Evolutionary conservation across 1,284 basidiomycete genomes (phyloP).

Genomic region (Pseudozyma hubeiensis): DNA sequence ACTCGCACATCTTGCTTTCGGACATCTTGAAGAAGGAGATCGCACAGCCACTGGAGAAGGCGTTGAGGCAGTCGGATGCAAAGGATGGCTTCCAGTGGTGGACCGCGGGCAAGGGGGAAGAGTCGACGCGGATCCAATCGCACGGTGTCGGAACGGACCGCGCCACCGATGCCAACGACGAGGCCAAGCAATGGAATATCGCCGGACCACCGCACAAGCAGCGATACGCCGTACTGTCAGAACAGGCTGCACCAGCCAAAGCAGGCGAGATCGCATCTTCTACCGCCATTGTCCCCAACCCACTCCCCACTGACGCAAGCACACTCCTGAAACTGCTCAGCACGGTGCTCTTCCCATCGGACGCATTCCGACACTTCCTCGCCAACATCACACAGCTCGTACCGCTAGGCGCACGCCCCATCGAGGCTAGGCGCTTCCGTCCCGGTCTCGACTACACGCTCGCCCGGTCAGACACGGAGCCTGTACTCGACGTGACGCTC

Average conservation of each 20-base stretch:
- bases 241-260: conserved; percentile 35
- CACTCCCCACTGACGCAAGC: conserved; percentile 46
- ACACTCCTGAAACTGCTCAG: conserved; percentile 58
- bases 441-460: conserved; percentile 95
- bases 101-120: conserved; percentile 41
- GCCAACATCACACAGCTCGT: conserved; percentile 82
- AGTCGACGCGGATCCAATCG: conserved; percentile 48
- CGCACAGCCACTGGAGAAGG: conserved; percentile 56
- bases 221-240: conserved; percentile 79
- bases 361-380: conserved; percentile 91
- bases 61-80: conserved; percentile 72
- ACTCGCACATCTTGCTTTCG: conserved; percentile 82
- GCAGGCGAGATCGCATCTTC: conserved; percentile 32
- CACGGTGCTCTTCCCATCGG: conserved; percentile 75
- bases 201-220: conserved; percentile 93
- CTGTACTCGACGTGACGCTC: conserved; percentile 85
- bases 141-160: conserved; percentile 54
- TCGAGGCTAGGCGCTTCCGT: conserved; percentile 85
- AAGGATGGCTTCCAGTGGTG: conserved; percentile 72
- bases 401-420: conserved; percentile 76
- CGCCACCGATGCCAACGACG: conserved; percentile 18
- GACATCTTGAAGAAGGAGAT: conserved; percentile 64
- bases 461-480: conserved; percentile 84
- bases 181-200: conserved; percentile 74
- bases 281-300: conserved; percentile 22